Evolutionary conservation across 768 basidiomycete species (phyloP).

Genomic region (Hygrophorus russula): DNA sequence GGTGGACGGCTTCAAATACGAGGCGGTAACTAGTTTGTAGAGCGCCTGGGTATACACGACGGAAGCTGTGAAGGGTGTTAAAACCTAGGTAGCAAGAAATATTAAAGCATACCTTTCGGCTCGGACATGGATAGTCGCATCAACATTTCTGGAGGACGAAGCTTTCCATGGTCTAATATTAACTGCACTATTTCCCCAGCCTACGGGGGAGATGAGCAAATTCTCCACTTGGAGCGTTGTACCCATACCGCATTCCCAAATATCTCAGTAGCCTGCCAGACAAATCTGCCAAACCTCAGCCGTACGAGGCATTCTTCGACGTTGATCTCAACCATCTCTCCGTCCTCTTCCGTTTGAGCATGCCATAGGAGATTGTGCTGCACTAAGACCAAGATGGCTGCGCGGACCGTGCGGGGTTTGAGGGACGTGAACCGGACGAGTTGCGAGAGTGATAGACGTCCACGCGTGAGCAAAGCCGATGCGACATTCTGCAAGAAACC

Average conservation of each 20-base stretch:
- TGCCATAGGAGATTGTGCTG: slow-evolving; percentile 94
- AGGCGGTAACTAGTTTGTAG: slow-evolving; percentile 55
- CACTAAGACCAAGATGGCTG: slow-evolving; percentile 64
- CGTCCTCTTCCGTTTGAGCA: slow-evolving; percentile 56
- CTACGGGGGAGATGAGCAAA: slow-evolving; percentile 24
- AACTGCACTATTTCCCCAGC: slow-evolving; percentile 66
- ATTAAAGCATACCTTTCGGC: slow-evolving; percentile 37
- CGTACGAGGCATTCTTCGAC: slow-evolving; percentile 74
- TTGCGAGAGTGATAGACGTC: slow-evolving; percentile 65
- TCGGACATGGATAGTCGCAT: slow-evolving; percentile 38
- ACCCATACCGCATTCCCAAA: slow-evolving; percentile 58
- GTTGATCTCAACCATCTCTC: slow-evolving; percentile 74
- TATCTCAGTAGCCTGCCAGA: slow-evolving; percentile 59
- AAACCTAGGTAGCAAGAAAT: neutral
- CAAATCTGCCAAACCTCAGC: slow-evolving; percentile 73
- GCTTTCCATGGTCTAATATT: slow-evolving; percentile 78
- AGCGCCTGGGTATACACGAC: slow-evolving; percentile 49
- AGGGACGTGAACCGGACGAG: slow-evolving; percentile 59
- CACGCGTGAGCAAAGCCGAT: slow-evolving; percentile 63
- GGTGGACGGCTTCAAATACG: slow-evolving; percentile 77
- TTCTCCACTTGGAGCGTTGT: neutral
- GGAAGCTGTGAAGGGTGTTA: slow-evolving; percentile 6
- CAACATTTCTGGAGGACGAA: slow-evolving; percentile 64
- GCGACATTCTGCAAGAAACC: slow-evolving; percentile 48
- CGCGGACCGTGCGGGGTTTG: slow-evolving; percentile 56